phyloP scores from a whole-genome alignment of 495 filamentous ascomycete genomes.

The Chaetomium fimeti region DNA sequence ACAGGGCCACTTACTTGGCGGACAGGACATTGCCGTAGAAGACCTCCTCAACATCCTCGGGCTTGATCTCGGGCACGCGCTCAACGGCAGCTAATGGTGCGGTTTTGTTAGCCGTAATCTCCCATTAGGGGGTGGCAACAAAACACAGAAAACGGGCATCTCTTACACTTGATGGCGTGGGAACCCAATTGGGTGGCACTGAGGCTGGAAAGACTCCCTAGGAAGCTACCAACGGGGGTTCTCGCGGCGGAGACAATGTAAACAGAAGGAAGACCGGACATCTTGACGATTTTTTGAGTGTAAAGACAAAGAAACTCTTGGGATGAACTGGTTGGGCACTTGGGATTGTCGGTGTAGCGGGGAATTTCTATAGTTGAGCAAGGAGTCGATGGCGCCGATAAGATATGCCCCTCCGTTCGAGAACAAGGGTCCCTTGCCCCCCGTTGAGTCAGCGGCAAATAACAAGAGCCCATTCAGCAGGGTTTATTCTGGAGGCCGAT shows the following conservation, averaged over 20 bases:
- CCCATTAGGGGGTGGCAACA: constrained; percentile 20
- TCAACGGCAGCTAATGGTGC: constrained; percentile 68
- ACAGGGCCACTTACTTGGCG: constrained; percentile 72
- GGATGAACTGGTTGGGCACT: constrained; percentile 19
- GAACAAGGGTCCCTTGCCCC: neutral
- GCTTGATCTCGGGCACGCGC: constrained; percentile 78
- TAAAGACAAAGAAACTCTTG: neutral
- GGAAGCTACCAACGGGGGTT: constrained; percentile 89
- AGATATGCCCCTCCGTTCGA: constrained; percentile 16
- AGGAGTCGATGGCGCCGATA: constrained; percentile 6
- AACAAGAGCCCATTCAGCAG: constrained; percentile 1
- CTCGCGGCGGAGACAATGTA: constrained; percentile 93
- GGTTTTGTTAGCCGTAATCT: constrained; percentile 24
- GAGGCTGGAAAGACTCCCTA: constrained; percentile 83
- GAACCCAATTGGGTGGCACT: constrained; percentile 83
- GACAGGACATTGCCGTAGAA: constrained; percentile 98
- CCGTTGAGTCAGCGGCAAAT: constrained; percentile 10
- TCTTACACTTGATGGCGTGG: constrained; percentile 84
- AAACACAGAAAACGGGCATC: neutral
- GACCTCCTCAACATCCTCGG: constrained; percentile 89
- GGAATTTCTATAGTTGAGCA: constrained; percentile 15
- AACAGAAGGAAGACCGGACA: constrained; percentile 64
- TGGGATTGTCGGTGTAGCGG: constrained; percentile 21
- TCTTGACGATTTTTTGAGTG: constrained; percentile 23
- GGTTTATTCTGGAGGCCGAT: constrained; percentile 15